Evolutionary conservation across 2,329 filamentous ascomycete species (phyloP), one percentile per base, ranked within the genome.

Genomic region (Mollisia scopiformis): DNA sequence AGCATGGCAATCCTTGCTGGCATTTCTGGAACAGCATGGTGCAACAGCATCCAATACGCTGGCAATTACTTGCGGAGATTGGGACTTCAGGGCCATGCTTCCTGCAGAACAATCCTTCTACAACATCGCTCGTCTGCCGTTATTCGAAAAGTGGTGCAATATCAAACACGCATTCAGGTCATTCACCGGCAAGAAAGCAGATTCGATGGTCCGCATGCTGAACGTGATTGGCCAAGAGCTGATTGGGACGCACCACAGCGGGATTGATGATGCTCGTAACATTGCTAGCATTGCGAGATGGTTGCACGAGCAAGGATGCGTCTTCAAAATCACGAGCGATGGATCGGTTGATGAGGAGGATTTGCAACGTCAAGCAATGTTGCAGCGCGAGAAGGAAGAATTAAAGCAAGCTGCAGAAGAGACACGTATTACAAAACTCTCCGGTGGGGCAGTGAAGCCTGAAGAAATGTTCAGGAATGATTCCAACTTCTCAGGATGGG

Each of bases 101-200:
- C 56, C 60, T 30, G 35, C 52, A 10, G 60, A 62, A 57, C 60
- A 53, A 49, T 52, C 60, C 8, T 57, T 59, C 25, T 21, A 62
- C 53, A 2, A 28, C 28, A 62, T 62, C 50, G 35, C 37, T 49
- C 33, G 33, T 23, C 33, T 59, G 21, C 21, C 51, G 41, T 57
- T 62, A 54, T 62, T 62, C 43, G 25, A 59, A 59, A 62, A 57
- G 21, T 62, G 60, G 60, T 62, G 60, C 47, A 62, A 62, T 59
- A 62, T 62, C 52, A 62, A 62, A 57, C 56, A 62, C 51, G 60
- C 60, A 16, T 62, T 62, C 33, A 57, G 52, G 54, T 39, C 35
- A 13, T 59, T 62, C 25, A 62, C 60, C 13, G 60, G 60, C 16
- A 62, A 62, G 56, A 62, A 57, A 62, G 60, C 57, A 28, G 52